A percentile compares a stretch with the other conserved stretches of the same genome.
Evolutionary conservation across 352 stramenopile species (phyloP).

Genomic region (Poterioochromonas sp.): DNA sequence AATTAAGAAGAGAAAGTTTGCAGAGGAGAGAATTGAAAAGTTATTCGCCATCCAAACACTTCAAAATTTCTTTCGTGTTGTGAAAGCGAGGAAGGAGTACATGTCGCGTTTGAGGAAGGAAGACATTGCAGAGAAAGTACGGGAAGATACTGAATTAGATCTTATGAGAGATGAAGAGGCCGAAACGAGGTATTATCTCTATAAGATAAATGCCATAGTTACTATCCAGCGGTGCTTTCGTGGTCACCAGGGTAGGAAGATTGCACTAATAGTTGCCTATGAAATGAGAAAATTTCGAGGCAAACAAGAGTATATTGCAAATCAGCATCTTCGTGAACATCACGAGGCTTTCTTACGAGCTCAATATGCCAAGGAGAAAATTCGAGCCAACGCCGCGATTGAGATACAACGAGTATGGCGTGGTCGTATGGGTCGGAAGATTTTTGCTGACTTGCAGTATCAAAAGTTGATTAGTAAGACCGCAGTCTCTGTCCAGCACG

Average conservation of each 20-base stretch:
- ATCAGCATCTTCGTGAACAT: not conserved
- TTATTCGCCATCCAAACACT: constrained; percentile 10
- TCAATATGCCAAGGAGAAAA: not conserved
- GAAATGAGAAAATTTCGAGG: not conserved
- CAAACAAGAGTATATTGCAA: not conserved
- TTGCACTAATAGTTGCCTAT: not conserved
- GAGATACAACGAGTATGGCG: not conserved
- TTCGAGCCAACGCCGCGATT: not conserved
- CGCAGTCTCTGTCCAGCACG: not conserved
- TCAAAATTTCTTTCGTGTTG: constrained; percentile 20
- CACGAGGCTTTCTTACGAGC: not conserved
- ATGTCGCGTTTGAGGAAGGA: not conserved
- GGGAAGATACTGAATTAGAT: constrained; percentile 23
- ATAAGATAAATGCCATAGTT: not conserved
- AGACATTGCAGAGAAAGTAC: not conserved
- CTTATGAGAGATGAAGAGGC: constrained; percentile 24
- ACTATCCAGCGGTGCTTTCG: constrained; percentile 9
- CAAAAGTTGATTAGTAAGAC: not conserved
- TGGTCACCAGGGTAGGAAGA: not conserved
- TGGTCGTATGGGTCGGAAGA: not conserved
- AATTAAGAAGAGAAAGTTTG: not conserved
- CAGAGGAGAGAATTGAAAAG: not conserved
- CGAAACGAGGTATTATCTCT: constrained; percentile 30
- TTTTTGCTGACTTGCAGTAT: not conserved
- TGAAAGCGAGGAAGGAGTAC: not conserved